These are phyloP conservation scores for Colletotrichum musicola DNA, from an alignment of 2,329 filamentous ascomycete species.

Conservation along the genomic window DNA sequence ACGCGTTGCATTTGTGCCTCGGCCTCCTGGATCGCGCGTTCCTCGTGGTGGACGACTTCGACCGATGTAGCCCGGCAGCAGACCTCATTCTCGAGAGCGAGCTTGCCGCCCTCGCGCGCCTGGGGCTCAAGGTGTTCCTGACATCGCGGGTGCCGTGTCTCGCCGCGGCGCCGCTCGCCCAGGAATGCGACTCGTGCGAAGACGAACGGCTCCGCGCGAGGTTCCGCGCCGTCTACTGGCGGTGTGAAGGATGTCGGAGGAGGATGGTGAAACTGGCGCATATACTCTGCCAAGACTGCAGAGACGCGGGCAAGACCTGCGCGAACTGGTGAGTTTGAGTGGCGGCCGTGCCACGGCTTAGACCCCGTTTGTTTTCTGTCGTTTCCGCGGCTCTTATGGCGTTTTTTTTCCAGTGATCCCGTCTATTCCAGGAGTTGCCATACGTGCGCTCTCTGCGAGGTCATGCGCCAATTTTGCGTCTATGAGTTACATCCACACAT, in stretches of 20 bases:
- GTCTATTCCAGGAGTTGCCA: neutral
- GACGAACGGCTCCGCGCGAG: neutral
- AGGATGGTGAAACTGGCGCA: constrained; percentile 1
- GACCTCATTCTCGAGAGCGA: constrained; percentile 19
- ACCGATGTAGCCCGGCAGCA: constrained; percentile 7
- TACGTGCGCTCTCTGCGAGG: neutral
- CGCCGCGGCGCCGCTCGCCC: neutral
- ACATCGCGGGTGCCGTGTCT: constrained; percentile 18
- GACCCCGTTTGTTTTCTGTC: neutral
- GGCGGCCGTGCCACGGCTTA: neutral
- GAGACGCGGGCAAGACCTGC: neutral
- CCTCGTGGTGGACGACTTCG: constrained; percentile 6
- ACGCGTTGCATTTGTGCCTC: constrained; percentile 13
- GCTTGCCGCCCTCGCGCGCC: neutral
- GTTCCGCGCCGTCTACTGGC: neutral
- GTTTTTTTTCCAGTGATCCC: neutral
- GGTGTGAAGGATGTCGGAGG: constrained; percentile 2
- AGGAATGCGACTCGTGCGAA: constrained; percentile 9
- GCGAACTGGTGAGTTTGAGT: neutral
- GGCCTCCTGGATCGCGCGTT: constrained; percentile 10
- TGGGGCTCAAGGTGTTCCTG: constrained; percentile 17
- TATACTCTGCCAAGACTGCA: constrained; percentile 19
- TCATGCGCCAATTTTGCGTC: neutral
- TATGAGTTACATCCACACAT: neutral
- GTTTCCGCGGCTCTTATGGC: neutral